Evolutionary conservation across 345 rosid species (phyloP), one percentile per base, ranked within the genome.

Genomic region (Noccaea bulbosa): DNA sequence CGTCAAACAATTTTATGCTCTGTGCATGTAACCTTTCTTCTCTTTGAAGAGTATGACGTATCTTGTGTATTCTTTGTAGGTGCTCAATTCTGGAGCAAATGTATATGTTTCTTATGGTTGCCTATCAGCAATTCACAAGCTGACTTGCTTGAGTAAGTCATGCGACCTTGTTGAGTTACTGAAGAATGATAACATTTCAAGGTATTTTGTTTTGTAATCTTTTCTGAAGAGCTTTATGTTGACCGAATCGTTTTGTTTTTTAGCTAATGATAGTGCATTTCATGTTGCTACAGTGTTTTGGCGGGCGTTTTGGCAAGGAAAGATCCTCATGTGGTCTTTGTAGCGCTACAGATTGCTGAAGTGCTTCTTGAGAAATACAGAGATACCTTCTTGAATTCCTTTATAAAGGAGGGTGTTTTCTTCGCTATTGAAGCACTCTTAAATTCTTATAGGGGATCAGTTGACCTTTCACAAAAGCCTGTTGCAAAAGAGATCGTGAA

Each of bases 31-130:
- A 60, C n/a, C 32, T 59, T 47, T 46, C 15, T 65, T 73, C 67
- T 70, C 38, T 47, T 68, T 56, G 1, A 12, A 44, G 2, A 59
- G 15, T 63, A 50, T 77, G n/a, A 68, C 44, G 51, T 65, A 16
- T 53, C 44, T 66, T 22, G 65, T 57, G 33, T 16, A 57, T 63
- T 45, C 14, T 74, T 33, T 67, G 37, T 83, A 93, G 98, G 90
- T 89, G 68, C 88, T 93, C 68, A 83, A 89, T 62, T 88, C 97
- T 81, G 97, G 97, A 62, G 92, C 97, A 56, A 93, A 84, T 48
- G 54, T 83, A 46, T 82, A 79, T 67, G 85, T 91, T 66, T 86
- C 91, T 81, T 87, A 81, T 77, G 91, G 98, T 60, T 93, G 96
- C 78, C 77, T 93, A 49, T 83, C 85, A 71, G 85, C 88, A 43